A percentile compares a stretch with the other conserved stretches of the same genome.
These are phyloP conservation scores for Nakazawaea holstii DNA, from an alignment of 805 yeast species.

Conservation along the genomic window DNA sequence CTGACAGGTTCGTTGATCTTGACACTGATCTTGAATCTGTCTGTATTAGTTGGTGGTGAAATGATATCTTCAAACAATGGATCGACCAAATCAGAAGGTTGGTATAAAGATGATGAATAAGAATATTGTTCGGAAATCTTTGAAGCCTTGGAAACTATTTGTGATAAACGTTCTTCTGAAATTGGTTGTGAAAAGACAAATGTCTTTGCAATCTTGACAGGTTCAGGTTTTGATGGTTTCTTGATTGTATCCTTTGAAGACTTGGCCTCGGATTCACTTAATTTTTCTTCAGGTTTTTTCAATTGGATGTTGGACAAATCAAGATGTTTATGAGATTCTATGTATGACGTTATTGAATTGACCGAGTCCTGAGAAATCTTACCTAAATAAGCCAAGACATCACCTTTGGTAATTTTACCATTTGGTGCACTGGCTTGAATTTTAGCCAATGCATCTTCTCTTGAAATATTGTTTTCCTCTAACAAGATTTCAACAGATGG, in stretches of 20 bases:
- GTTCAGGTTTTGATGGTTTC: conserved; percentile 27
- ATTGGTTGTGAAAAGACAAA: conserved; percentile 24
- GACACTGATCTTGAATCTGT: conserved; percentile 37
- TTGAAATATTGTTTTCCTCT: conserved; percentile 54
- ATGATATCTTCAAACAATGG: conserved; percentile 55
- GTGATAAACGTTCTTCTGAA: conserved; percentile 24
- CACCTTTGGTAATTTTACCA: conserved; percentile 88
- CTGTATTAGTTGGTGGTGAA: conserved; percentile 36
- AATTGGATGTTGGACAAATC: conserved; percentile 67
- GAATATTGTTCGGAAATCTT: conserved; percentile 39
- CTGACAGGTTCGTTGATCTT: conserved; percentile 20
- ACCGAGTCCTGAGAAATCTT: conserved; percentile 55
- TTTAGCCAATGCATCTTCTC: conserved; percentile 62
- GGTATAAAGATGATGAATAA: conserved; percentile 28
- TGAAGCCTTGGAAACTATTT: conserved; percentile 38
- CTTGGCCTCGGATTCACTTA: too few relatives aligned
- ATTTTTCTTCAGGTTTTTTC: conserved; percentile 27
- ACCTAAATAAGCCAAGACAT: conserved; percentile 81
- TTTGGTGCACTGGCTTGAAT: conserved; percentile 85
- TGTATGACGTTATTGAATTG: conserved; percentile 44
- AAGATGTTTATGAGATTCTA: conserved; percentile 53
- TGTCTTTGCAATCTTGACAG: conserved; percentile 25
- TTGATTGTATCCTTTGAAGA: conserved; percentile 24
- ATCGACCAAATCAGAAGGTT: conserved; percentile 45
- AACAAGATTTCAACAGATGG: conserved; percentile 77